phyloP scores from a whole-genome alignment of 306 rosid species.

The Glycine soja region DNA sequence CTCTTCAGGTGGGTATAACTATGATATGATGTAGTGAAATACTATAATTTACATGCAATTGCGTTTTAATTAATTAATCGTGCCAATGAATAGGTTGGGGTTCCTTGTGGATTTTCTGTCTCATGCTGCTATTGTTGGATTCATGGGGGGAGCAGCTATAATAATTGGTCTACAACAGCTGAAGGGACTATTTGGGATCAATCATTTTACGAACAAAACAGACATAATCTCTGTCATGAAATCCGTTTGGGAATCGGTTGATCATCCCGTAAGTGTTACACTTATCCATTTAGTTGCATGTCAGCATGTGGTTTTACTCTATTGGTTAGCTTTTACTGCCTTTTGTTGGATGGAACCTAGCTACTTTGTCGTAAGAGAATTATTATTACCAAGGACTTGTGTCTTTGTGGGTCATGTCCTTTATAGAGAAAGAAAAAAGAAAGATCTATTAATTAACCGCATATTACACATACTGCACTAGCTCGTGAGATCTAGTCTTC shows the following conservation, averaged over 20 bases:
- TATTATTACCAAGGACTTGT: too few species aligned
- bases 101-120: conserved; percentile 35
- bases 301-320: too few species aligned
- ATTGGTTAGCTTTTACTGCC: too few species aligned
- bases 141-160: background rate
- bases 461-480: too few species aligned
- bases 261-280: conserved; percentile 47
- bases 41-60: background rate
- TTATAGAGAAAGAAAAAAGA: too few species aligned
- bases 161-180: conserved; percentile 2
- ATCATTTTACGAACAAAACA: conserved; percentile 61
- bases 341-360: too few species aligned
- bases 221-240: conserved; percentile 59
- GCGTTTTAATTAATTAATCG: background rate
- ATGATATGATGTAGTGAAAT: background rate
- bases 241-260: conserved; percentile 53
- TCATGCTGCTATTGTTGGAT: conserved; percentile 24
- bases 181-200: conserved; percentile 59
- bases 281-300: background rate
- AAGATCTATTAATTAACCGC: too few species aligned
- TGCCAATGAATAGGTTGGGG: conserved; percentile 55
- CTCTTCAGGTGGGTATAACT: conserved; percentile 53
- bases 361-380: too few species aligned
- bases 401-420: too few species aligned
- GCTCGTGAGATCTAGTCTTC: too few species aligned